These are phyloP conservation scores for Neurospora sublineolata DNA, from an alignment of 495 filamentous ascomycete genomes.

Conservation along the genomic window DNA sequence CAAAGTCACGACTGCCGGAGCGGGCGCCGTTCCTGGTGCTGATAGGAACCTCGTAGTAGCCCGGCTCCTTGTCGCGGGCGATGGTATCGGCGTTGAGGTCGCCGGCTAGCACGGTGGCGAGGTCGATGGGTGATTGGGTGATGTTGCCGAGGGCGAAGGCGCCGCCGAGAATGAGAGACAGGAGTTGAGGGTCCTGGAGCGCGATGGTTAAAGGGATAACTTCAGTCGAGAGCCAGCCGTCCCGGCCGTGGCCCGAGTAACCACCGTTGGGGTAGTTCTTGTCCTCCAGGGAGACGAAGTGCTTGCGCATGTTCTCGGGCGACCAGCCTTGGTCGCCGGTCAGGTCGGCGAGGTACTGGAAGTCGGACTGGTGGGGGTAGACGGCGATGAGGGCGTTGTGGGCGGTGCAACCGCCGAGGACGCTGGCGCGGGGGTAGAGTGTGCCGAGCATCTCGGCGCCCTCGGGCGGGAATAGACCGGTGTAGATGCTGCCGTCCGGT, in stretches of 20 bases:
- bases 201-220: slow-evolving; percentile 36
- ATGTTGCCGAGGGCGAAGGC: slow-evolving; percentile 39
- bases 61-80: slow-evolving; percentile 13
- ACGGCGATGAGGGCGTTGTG: slow-evolving; percentile 39
- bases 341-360: slow-evolving; percentile 31
- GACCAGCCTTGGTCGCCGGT: slow-evolving; percentile 40
- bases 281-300: slow-evolving; percentile 40
- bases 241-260: slow-evolving; percentile 40
- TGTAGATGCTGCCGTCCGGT: slow-evolving; percentile 21
- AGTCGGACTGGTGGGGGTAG: slow-evolving; percentile 33
- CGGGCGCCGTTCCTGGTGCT: slow-evolving; percentile 34
- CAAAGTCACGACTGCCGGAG: slow-evolving; percentile 41
- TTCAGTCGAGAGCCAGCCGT: slow-evolving; percentile 46
- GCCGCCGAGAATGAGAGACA: slow-evolving; percentile 38
- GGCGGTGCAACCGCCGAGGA: slow-evolving; percentile 38
- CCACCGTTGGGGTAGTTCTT: slow-evolving; percentile 38
- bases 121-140: slow-evolving; percentile 21
- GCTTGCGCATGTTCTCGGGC: slow-evolving; percentile 36
- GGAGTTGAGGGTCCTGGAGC: slow-evolving; percentile 39
- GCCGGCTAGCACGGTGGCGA: slow-evolving; percentile 34
- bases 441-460: slow-evolving; percentile 33
- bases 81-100: slow-evolving; percentile 41
- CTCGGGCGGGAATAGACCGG: slow-evolving; percentile 27
- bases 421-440: slow-evolving; percentile 37
- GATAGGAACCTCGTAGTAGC: slow-evolving; percentile 44